Base-by-base conservation (phyloP, 495 filamentous ascomycete species). In the Tuber brumale region DNA sequence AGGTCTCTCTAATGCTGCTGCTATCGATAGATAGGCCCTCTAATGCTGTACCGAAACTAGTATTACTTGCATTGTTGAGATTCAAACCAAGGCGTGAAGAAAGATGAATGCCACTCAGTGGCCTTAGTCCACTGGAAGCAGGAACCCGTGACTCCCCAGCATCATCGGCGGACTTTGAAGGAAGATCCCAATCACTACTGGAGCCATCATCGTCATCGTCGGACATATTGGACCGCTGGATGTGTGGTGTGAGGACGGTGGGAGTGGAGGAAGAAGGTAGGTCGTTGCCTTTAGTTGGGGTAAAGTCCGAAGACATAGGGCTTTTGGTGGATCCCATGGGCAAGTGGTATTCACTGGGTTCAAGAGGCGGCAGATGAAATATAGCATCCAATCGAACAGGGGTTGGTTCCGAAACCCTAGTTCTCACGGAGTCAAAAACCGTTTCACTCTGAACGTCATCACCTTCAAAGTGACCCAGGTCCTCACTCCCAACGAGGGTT, bases 391-490 rank as follows among this genome's bases (percentile, higher is more conserved):
- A 88, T 5, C 91, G 90, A 35, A 82, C 76, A 12, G 82, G 81
- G 27, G 79, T 81, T 9, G 77, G 71, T 70, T 83, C 89, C 10
- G 94, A 96, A 39, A 90, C 89, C 71, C 91, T 89, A 14, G 95
- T 97, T 75, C 94, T 91, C 77, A 95, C 86, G 23, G 94, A 97
- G 83, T 98, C 95, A 85, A 93, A 98, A 70, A 94, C 89, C 9
- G 92, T 95, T 79, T 97, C 95, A 79, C 92, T 97, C 84, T 92
- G 89, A 75, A 92, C 90, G 80, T 97, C 94, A 74, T 97, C 94
- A 73, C 96, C 93, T 77, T 97, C 94, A 72, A 95, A 94, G 23
- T 92, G 90, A 66, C 89, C 89, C 78, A 95, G 92, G 78, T 87
- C 87, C 77, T 99, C 95, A 31, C 94, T 97, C 46, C 93, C 92